phyloP scores from a whole-genome alignment of 108 stramenopile species.

The Conticribra weissflogii region DNA sequence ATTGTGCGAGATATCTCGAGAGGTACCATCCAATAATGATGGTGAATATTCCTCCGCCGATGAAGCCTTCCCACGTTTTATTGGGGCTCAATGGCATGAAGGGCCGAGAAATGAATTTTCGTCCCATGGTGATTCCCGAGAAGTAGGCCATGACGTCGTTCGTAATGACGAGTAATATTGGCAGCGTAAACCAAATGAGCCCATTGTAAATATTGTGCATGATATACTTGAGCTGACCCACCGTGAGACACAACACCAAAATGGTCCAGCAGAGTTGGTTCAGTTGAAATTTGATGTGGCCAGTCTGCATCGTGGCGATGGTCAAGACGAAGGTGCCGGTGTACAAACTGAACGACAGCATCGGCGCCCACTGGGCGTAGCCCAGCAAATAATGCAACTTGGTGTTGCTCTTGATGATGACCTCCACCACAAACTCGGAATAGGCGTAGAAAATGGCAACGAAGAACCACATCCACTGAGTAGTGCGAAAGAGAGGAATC shows the following conservation, averaged over 20 bases:
- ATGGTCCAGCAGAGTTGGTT: conserved; percentile 98
- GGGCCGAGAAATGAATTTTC: conserved; percentile 89
- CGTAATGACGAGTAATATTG: conserved; percentile 90
- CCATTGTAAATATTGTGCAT: conserved; percentile 98
- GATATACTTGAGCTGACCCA: conserved; percentile 92
- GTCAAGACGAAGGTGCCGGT: conserved; percentile 89
- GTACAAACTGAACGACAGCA: conserved; percentile 78
- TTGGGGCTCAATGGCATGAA: conserved; percentile 93
- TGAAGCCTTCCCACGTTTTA: conserved; percentile 98
- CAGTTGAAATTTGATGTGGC: conserved; percentile 93
- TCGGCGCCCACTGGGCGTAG: conserved; percentile 67
- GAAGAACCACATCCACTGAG: conserved; percentile 98
- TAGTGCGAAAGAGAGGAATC: conserved; percentile 97
- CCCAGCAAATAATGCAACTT: conserved; percentile 59
- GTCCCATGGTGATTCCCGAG: conserved; percentile 90
- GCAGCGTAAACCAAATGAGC: conserved; percentile 97
- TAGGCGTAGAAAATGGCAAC: conserved; percentile 93
- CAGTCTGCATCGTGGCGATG: conserved; percentile 90
- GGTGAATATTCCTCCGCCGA: conserved; percentile 92
- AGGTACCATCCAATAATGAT: conserved; percentile 90
- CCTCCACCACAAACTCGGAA: conserved; percentile 70
- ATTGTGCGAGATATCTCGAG: conserved; percentile 79
- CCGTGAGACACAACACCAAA: conserved; percentile 90
- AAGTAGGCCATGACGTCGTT: conserved; percentile 98
- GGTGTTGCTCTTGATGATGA: conserved; percentile 69